A percentile compares a stretch with the other conserved stretches of the same genome.
Conservation (phyloP, 768 basidiomycete species). For the Podaxis sp. region DNA sequence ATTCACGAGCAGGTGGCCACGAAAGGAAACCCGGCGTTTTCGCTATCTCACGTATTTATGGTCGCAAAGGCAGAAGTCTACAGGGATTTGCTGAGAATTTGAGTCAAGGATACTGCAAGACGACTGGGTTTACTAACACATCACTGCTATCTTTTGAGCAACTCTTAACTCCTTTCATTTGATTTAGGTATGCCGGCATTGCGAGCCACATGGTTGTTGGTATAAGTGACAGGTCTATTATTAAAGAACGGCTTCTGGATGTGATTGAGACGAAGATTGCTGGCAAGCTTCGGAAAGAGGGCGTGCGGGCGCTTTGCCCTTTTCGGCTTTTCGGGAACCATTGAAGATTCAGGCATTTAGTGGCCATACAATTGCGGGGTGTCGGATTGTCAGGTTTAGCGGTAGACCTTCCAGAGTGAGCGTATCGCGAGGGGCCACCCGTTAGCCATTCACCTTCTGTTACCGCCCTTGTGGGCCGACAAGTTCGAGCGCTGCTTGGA, state of each 20-base stretch:
- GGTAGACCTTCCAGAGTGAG: neutral
- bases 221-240: conserved; percentile 12
- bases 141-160: conserved; percentile 5
- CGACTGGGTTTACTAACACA: neutral
- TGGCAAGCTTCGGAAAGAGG: neutral
- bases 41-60: neutral
- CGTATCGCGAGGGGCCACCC: neutral
- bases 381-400: neutral
- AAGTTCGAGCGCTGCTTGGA: conserved; percentile 1
- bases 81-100: neutral
- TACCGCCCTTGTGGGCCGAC: neutral
- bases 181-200: conserved; percentile 1
- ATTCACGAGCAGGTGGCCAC: neutral
- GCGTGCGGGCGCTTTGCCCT: neutral
- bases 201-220: conserved; percentile 15
- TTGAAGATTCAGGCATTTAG: neutral
- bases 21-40: neutral
- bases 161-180: conserved; percentile 14
- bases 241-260: conserved; percentile 1
- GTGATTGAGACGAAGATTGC: neutral
- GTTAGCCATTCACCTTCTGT: neutral
- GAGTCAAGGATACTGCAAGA: neutral
- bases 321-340: neutral
- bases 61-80: neutral
- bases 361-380: neutral